These are phyloP conservation scores for Alternaria consortialis DNA, from an alignment of 2,329 filamentous ascomycete genomes.

Conservation along the genomic window DNA sequence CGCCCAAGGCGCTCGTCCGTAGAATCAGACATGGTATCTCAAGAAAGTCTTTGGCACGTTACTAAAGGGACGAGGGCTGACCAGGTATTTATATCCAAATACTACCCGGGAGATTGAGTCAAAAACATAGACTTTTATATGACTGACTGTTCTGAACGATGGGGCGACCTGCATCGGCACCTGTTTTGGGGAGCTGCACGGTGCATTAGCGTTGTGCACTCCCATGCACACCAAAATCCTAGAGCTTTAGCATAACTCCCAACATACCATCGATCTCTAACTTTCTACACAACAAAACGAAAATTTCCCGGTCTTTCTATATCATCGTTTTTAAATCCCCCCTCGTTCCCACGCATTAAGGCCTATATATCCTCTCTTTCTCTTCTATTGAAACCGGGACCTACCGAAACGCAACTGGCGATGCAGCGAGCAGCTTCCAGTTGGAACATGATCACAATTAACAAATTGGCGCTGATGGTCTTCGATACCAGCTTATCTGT, in stretches of 20 bases:
- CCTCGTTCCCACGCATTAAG: slow-evolving; percentile 39
- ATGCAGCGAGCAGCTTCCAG: slow-evolving; percentile 26
- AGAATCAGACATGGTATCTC: neutral
- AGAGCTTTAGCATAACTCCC: too few relatives aligned
- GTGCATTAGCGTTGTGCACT: too few relatives aligned
- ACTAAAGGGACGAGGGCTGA: too few relatives aligned
- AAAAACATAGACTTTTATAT: neutral
- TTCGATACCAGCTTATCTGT: slow-evolving; percentile 16
- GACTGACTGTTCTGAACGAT: neutral
- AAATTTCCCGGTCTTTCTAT: slow-evolving; percentile 7
- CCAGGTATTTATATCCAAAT: neutral
- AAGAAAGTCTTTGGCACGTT: neutral
- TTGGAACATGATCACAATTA: slow-evolving; percentile 32
- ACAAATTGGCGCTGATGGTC: slow-evolving; percentile 12
- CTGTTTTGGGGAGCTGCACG: neutral
- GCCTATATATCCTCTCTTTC: slow-evolving; percentile 29
- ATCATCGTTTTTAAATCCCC: slow-evolving; percentile 31
- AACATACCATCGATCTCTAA: too few relatives aligned
- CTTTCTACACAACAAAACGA: too few relatives aligned
- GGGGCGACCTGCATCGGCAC: neutral
- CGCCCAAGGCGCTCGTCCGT: neutral
- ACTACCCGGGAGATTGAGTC: neutral
- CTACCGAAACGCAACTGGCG: slow-evolving; percentile 31
- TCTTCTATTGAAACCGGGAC: slow-evolving; percentile 23
- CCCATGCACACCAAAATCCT: too few relatives aligned